Percentiles rank a stretch among this genome's conserved stretches.
Evolutionary conservation across 805 yeast genomes (phyloP).

Genomic region (Hanseniaspora meyeri): DNA sequence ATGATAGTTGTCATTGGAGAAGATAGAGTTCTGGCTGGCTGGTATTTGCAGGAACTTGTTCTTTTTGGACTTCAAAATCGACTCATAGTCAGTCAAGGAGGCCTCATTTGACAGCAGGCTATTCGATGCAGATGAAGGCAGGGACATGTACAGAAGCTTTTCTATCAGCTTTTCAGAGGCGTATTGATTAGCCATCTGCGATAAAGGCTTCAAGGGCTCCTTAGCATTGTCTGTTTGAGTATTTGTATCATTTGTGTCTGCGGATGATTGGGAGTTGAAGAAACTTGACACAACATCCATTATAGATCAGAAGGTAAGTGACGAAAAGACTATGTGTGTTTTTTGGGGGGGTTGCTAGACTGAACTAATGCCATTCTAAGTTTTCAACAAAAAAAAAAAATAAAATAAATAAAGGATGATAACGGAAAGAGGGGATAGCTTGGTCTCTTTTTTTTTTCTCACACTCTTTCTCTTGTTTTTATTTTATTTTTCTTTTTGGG

Average conservation of each 20-base stretch:
- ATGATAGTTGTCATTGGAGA: conserved; percentile 15
- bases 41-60: conserved; percentile 8
- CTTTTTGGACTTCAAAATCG: conserved; percentile 3
- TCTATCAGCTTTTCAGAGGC: conserved; percentile 64
- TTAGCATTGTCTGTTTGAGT: neutral
- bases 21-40: conserved; percentile 14
- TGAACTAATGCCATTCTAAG: no score
- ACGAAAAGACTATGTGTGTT: neutral
- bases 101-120: conserved; percentile 25
- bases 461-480: no score
- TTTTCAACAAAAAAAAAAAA: no score
- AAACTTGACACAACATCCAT: conserved; percentile 12
- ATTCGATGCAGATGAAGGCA: conserved; percentile 48
- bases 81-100: neutral
- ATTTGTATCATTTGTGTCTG: neutral
- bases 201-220: conserved; percentile 8
- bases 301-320: neutral
- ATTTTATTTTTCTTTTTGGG: no score
- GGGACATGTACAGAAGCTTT: conserved; percentile 54
- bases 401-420: no score
- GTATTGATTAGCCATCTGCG: conserved; percentile 18
- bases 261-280: neutral
- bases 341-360: no score
- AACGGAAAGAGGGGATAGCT: no score
- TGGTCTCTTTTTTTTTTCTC: no score